phyloP scores from a whole-genome alignment of 192 early-diverging fungal genomes.

The Mortierella alpina region DNA sequence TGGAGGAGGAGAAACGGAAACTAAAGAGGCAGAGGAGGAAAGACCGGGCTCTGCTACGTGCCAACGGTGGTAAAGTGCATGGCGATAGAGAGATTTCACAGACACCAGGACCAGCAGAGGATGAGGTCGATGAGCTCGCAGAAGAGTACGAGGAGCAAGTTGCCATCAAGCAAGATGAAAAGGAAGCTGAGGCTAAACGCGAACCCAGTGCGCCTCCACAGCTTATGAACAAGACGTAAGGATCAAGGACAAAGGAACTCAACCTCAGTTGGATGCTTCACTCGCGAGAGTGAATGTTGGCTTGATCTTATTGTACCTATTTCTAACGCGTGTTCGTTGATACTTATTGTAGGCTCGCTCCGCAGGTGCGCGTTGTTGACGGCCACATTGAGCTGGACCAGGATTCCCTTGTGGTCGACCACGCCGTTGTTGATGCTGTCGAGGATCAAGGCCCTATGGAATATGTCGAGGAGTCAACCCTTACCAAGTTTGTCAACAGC shows the following conservation, averaged over 20 bases:
- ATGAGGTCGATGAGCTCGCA: slow-evolving; percentile 4
- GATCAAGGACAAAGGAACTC: background rate
- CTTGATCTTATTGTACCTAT: background rate
- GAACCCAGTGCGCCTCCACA: background rate
- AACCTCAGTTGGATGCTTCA: background rate
- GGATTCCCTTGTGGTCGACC: slow-evolving; percentile 47
- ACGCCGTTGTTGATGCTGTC: slow-evolving; percentile 33
- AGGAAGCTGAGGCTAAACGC: slow-evolving; percentile 2
- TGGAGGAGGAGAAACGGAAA: slow-evolving; percentile 17
- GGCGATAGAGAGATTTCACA: slow-evolving; percentile 4
- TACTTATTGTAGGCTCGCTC: slow-evolving; percentile 41
- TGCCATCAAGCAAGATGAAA: slow-evolving; percentile 1
- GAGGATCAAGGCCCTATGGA: slow-evolving; percentile 37
- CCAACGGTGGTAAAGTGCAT: background rate
- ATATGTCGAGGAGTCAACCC: slow-evolving; percentile 51
- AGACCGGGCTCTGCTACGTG: slow-evolving; percentile 3
- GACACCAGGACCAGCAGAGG: background rate
- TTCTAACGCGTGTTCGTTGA: no score
- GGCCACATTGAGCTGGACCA: slow-evolving; percentile 45
- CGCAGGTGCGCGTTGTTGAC: slow-evolving; percentile 48
- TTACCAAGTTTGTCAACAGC: slow-evolving; percentile 49
- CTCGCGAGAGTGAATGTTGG: background rate
- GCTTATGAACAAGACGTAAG: slow-evolving; percentile 32
- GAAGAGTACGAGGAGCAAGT: background rate
- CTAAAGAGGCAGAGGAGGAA: slow-evolving; percentile 19